Evolutionary conservation across 139 green algal species (phyloP).

Genomic region (Chlamydomonas applanata): DNA sequence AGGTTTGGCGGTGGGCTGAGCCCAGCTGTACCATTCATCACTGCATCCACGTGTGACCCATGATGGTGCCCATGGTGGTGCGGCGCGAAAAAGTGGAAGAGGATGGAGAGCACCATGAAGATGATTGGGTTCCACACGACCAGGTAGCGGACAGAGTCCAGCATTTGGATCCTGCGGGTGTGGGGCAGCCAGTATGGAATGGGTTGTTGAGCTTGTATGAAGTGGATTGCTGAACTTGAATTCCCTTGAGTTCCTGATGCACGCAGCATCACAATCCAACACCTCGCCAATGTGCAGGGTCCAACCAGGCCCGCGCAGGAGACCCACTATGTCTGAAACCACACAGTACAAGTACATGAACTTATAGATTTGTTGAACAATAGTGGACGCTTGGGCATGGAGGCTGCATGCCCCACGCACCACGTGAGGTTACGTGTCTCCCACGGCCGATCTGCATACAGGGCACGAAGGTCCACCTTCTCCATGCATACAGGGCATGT

Average conservation of each 20-base stretch:
- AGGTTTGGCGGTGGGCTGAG: too few species aligned
- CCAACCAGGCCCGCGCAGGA: too few species aligned
- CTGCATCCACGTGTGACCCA: not conserved
- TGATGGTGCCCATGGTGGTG: constrained; percentile 10
- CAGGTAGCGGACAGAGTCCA: constrained; percentile 76
- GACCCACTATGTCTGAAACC: too few species aligned
- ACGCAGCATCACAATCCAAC: too few species aligned
- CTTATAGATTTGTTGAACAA: too few species aligned
- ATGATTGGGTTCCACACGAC: constrained; percentile 78
- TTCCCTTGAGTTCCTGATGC: too few species aligned
- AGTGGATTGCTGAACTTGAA: too few species aligned
- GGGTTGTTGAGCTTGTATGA: too few species aligned
- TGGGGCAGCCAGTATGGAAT: too few species aligned
- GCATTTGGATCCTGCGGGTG: constrained; percentile 56
- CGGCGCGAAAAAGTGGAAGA: constrained; percentile 50
- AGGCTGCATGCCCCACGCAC: constrained; percentile 7
- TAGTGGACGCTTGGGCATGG: too few species aligned
- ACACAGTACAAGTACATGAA: too few species aligned
- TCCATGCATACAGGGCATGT: constrained; percentile 72
- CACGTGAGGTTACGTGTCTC: constrained; percentile 75
- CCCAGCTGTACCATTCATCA: not conserved
- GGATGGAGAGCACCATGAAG: constrained; percentile 56
- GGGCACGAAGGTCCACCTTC: constrained; percentile 65
- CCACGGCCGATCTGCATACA: constrained; percentile 68
- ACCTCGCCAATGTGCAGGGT: too few species aligned